Base-by-base conservation (phyloP, 75 land plant genomes). In the Pseudotsuga menziesii region DNA sequence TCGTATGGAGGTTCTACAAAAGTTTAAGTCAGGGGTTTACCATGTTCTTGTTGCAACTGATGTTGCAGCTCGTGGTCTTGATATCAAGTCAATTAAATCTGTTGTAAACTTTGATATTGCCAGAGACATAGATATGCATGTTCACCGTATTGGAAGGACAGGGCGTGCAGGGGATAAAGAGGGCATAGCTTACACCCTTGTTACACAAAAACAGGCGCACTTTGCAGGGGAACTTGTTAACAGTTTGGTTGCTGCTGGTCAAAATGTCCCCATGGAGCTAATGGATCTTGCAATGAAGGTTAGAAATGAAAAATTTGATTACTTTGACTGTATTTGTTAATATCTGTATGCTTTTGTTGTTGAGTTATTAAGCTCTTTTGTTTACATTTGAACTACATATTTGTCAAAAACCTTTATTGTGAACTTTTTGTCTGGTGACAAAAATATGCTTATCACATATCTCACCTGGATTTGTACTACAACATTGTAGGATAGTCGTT, bases 251-350 rank as follows among this genome's bases (percentile, higher is more conserved):
- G 98, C 99, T 73, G 95, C 95, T 77, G 99, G 99, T 52, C 99
- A 97, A 80, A 86, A 86, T 87, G 99, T 92, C 17, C 78, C 99
- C 3, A 25, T 58, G 16, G 99, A 97, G 77, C 87, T 97, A 13
- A 92, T 86, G 89, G 95, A 94, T 83, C 93, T 97, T 76, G 99
- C 99, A 55, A 97, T 97, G 99, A 97, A 97, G 98, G 99, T 94
- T 78, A 67, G 17, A 25, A 3, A 22, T 55, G 22, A 14, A 0
- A 3, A 17, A 48, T 25, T 56, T n/a, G n/a, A 55, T n/a, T 0
- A 54, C 16, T 75, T n/a, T 13, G 75, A n/a, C 23, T 73, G 48
- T 55, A 23, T 9, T 29, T 14, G 75, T n/a, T 73, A 35, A 29
- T 73, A 3, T 20, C 13, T 71, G 73, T 19, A 71, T 23, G 29